Conservation (phyloP, 176 grass and related monocot species). For the Elaeis guineensis region DNA sequence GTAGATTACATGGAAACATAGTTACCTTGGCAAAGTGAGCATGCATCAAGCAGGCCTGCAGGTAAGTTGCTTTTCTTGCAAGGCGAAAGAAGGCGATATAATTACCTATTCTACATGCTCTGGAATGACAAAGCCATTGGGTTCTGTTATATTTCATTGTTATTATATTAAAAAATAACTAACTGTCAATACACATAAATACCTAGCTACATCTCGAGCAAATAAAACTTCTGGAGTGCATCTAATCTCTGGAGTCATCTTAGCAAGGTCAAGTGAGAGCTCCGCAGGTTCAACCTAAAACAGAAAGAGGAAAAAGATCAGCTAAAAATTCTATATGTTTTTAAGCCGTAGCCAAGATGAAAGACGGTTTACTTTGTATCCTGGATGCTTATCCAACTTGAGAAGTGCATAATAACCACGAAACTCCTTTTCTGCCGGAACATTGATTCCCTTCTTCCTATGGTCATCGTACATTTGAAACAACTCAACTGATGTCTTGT, state of each 20-base stretch:
- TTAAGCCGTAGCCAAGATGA: not conserved
- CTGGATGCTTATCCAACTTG: slow-evolving; percentile 96
- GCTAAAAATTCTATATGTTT: not conserved
- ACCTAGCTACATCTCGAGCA: slow-evolving; percentile 89
- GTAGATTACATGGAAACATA: not conserved
- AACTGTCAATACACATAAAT: not conserved
- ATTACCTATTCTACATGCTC: slow-evolving; percentile 74
- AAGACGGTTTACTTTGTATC: slow-evolving; percentile 65
- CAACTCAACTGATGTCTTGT: slow-evolving; percentile 88
- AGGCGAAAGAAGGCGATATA: slow-evolving; percentile 90
- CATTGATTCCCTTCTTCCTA: slow-evolving; percentile 60
- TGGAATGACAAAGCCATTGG: slow-evolving; percentile 27
- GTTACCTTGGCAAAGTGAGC: slow-evolving; percentile 90
- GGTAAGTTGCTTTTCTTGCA: slow-evolving; percentile 76
- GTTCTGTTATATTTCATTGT: no score
- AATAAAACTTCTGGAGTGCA: slow-evolving; percentile 65
- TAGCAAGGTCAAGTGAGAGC: slow-evolving; percentile 87
- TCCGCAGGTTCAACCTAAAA: slow-evolving; percentile 85
- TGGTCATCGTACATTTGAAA: slow-evolving; percentile 99
- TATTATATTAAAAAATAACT: no score
- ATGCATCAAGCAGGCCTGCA: slow-evolving; percentile 98
- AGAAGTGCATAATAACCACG: slow-evolving; percentile 97
- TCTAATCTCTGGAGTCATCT: slow-evolving; percentile 86
- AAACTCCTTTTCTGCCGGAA: slow-evolving; percentile 81
- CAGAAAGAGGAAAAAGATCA: slow-evolving; percentile 12